Conservation (phyloP, 495 filamentous ascomycete genomes). For the Podospora appendiculata region DNA sequence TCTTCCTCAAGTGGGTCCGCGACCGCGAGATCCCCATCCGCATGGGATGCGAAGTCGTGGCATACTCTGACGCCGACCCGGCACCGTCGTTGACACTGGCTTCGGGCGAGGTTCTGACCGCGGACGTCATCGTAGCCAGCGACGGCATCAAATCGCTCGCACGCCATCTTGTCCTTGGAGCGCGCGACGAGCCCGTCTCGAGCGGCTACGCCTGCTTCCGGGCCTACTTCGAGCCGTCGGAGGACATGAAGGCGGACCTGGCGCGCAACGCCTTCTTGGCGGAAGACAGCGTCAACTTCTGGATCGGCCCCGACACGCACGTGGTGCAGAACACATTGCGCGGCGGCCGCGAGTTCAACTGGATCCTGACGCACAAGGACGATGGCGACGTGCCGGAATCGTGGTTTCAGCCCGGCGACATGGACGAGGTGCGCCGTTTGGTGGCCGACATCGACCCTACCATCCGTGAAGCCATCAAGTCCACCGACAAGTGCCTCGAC, state of each 20-base stretch:
- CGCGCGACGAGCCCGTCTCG: constrained; percentile 35
- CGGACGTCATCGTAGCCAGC: constrained; percentile 24
- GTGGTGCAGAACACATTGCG: constrained; percentile 42
- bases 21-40: constrained; percentile 40
- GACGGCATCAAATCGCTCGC: constrained; percentile 42
- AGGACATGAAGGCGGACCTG: constrained; percentile 33
- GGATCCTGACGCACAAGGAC: constrained; percentile 39
- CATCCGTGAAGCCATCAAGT: constrained; percentile 37
- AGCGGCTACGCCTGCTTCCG: constrained; percentile 43
- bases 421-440: constrained; percentile 35
- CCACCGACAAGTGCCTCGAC: constrained; percentile 41
- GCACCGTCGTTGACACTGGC: constrained; percentile 8
- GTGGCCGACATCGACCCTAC: constrained; percentile 31
- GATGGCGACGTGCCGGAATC: constrained; percentile 42
- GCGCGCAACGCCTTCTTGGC: constrained; percentile 35
- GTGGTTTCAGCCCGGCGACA: constrained; percentile 42
- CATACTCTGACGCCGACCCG: constrained; percentile 34
- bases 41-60: constrained; percentile 39
- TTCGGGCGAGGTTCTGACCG: constrained; percentile 16
- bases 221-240: constrained; percentile 36
- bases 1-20: constrained; percentile 40
- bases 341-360: constrained; percentile 44
- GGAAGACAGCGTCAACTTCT: constrained; percentile 45
- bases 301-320: constrained; percentile 44
- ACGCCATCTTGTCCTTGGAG: constrained; percentile 37